Evolutionary conservation across 2,329 filamentous ascomycete genomes (phyloP).

Genomic region (Cladosporium sp.): DNA sequence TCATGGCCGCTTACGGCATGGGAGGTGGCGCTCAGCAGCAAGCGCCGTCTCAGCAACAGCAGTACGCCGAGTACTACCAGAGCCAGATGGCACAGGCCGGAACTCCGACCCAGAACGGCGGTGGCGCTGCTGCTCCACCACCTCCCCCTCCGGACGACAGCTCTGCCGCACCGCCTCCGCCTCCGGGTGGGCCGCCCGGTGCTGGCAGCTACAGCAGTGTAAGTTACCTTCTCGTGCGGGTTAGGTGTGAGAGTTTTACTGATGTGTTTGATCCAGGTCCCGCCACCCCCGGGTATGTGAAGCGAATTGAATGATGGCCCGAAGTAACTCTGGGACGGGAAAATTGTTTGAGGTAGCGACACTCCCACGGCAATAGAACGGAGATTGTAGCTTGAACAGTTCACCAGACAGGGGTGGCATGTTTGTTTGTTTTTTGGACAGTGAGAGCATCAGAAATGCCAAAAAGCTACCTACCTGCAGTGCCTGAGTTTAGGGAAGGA

Average conservation of each 20-base stretch:
- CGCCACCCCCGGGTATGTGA: conserved; percentile 49
- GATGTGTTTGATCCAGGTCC: conserved; percentile 36
- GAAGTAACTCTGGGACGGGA: too few relatives aligned
- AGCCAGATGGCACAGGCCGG: conserved; percentile 12
- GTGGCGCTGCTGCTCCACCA: conserved; percentile 25
- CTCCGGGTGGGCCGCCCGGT: conserved; percentile 53
- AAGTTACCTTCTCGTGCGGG: conserved; percentile 35
- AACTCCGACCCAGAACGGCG: conserved; percentile 13
- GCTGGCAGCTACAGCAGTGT: conserved; percentile 63
- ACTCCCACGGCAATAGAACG: too few relatives aligned
- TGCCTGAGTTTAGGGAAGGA: too few relatives aligned
- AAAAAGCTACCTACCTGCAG: too few relatives aligned
- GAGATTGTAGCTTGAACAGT: too few relatives aligned
- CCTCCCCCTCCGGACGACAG: conserved; percentile 47
- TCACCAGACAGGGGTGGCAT: too few relatives aligned
- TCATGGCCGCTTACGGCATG: conserved; percentile 18
- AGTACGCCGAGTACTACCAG: conserved; percentile 16
- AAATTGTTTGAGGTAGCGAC: background rate
- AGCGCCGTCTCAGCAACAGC: conserved; percentile 8
- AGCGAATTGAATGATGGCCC: background rate
- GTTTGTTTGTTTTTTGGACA: too few relatives aligned
- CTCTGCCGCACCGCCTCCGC: conserved; percentile 55
- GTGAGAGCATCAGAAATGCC: too few relatives aligned
- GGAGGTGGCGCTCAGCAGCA: background rate
- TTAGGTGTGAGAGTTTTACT: conserved; percentile 8